Evolutionary conservation across 2,329 filamentous ascomycete species (phyloP), one percentile per base, ranked within the genome.

Genomic region (Phyllosticta paracitricarpa): DNA sequence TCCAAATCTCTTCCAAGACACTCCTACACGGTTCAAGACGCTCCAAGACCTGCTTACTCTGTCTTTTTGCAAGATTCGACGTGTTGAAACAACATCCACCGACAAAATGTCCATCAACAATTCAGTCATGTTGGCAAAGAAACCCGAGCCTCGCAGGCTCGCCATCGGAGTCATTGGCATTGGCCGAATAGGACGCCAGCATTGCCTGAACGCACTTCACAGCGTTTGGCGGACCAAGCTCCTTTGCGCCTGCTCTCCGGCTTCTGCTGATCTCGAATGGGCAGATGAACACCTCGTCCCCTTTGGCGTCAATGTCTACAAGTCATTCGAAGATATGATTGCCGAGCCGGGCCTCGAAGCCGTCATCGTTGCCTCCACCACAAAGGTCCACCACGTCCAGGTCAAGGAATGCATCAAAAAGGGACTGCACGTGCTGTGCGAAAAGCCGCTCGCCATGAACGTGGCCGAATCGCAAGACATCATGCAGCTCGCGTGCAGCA

Each of bases 181-280:
- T 56, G 79, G 80, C 33, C 78, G 80, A 65, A 82, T 82, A 78
- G 80, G 79, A 56, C 75, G 77, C 62, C 75, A 79, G n/a, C 79
- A 82, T 69, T 80, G 78, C 58, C 68, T 78, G 55, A 80, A 79
- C 65, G 76, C 81, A 62, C 70, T 80, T 56, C 69, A 78, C 61
- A 72, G 72, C 28, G 76, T 76, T 6, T 78, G 78, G 26, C 74
- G 77, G 52, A 79, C 79, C 52, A 69, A 79, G 57, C 74, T 83
- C 30, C 76, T 81, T 28, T 79, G 79, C 60, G 80, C 77, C 48
- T 80, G 76, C 67, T 77, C 77, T 4, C 78, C 78, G 7, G 79
- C 79, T 55, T 66, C 71, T 5, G 67, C 68, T 1, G 79, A 81
- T 65, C 69, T 77, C 12, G 67, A 72, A 63, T 81, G 78, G 77